Evolutionary conservation across 768 basidiomycete species (phyloP), one percentile per base, ranked within the genome.

Genomic region (Phlegmacium glaucopus): DNA sequence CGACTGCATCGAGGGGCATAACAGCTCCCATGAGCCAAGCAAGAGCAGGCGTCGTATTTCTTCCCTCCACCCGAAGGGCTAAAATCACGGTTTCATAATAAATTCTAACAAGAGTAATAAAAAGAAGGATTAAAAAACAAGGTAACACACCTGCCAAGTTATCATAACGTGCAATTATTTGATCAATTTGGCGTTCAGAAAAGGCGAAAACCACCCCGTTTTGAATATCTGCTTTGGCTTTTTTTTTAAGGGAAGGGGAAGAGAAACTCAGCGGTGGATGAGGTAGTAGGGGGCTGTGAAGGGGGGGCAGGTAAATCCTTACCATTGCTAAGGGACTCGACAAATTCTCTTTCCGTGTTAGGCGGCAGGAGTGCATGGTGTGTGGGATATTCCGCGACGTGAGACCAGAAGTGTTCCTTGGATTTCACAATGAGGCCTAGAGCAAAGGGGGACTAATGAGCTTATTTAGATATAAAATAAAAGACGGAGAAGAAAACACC

Each of bases 11-110:
- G 16, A 75, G 66, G 30, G 73, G 73, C 71, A 75, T 71, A 8
- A 72, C 67, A 27, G 61, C 65, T 29, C 73, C 73, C 48, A 74
- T 69, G 25, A 75, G 64, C 72, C 72, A 75, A 4, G 60, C 67
- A 7, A 75, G 56, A 11, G 60, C 53, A 3, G 71, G 61, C 3
- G 59, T 59, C 13, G 62, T 59, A 34, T 60, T 61, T 47, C 52
- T 58, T 16, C 69, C 71, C 44, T 65, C 52, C 2, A 51, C 49
- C 44, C 68, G 66, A 16, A 58, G 55, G 27, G 27, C 70, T 73
- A 42, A n/a, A n/a, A 32, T 37, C 27, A 45, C 11, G 29, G n/a
- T n/a, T n/a, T 32, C 27, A 30, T 16, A 37, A 40, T 8, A 27
- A 16, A 43, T 40, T 22, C 37, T 15, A 44, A 9, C 38, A 47